These are phyloP conservation scores for Rhinocladiella mackenziei DNA, from an alignment of 2,329 filamentous ascomycete species.

Conservation along the genomic window DNA sequence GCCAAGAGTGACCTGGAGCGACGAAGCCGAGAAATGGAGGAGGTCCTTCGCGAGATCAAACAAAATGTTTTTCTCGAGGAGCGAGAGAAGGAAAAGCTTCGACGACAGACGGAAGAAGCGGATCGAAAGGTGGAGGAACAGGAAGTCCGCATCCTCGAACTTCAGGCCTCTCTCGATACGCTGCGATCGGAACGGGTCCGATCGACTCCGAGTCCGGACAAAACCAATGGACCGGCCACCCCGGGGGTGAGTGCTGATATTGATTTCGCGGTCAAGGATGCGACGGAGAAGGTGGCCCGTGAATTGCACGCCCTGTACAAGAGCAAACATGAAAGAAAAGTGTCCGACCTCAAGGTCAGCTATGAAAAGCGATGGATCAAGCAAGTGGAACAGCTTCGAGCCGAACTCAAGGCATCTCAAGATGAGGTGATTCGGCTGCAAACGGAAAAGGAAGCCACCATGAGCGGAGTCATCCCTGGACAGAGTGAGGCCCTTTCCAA, in stretches of 20 bases:
- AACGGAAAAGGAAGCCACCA: conserved; percentile 60
- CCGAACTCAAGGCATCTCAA: conserved; percentile 62
- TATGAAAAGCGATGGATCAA: conserved; percentile 89
- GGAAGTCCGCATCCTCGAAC: conserved; percentile 44
- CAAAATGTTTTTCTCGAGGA: conserved; percentile 75
- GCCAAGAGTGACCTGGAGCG: conserved; percentile 82
- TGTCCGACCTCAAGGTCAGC: conserved; percentile 75
- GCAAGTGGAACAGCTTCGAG: conserved; percentile 73
- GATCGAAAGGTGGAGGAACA: conserved; percentile 56
- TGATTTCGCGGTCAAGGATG: conserved; percentile 70
- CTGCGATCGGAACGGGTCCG: conserved; percentile 35
- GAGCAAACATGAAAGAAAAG: conserved; percentile 94
- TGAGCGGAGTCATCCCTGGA: conserved; percentile 50
- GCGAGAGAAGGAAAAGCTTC: conserved; percentile 74
- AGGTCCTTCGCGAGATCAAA: conserved; percentile 71
- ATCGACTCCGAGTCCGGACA: conserved; percentile 36
- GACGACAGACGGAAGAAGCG: conserved; percentile 69
- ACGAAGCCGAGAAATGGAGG: conserved; percentile 80
- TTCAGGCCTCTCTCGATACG: conserved; percentile 45
- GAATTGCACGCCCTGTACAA: conserved; percentile 94
- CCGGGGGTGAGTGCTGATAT: conserved; percentile 41
- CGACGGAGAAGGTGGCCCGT: conserved; percentile 85
- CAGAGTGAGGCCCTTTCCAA: conserved; percentile 34
- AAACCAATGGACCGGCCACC: conserved; percentile 20
- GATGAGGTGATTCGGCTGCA: conserved; percentile 73